phyloP scores from a whole-genome alignment of 2,329 filamentous ascomycete genomes.

The Neofusicoccum laricinum region DNA sequence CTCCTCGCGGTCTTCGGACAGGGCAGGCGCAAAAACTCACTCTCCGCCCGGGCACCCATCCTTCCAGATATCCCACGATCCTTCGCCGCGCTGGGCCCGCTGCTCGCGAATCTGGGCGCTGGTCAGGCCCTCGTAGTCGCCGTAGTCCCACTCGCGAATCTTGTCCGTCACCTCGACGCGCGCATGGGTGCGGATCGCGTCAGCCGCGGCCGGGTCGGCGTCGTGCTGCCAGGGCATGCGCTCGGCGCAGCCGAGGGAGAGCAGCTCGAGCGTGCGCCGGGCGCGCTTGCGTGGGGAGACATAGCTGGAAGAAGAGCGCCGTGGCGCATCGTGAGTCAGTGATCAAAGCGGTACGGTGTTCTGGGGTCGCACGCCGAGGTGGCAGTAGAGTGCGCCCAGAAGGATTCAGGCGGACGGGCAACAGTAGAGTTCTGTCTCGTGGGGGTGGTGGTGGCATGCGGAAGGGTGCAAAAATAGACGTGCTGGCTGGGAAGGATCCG shows the following conservation, averaged over 20 bases:
- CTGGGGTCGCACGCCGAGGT: too few relatives aligned
- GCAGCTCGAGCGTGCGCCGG: constrained; percentile 84
- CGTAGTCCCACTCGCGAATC: constrained; percentile 62
- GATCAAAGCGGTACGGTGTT: not conserved
- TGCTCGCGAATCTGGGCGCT: constrained; percentile 49
- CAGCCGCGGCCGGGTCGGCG: not conserved
- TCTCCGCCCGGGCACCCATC: constrained; percentile 83
- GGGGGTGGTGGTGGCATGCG: too few relatives aligned
- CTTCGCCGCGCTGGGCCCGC: constrained; percentile 42
- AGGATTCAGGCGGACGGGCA: too few relatives aligned
- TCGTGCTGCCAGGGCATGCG: constrained; percentile 63
- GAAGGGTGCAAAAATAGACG: not conserved
- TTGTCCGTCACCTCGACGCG: constrained; percentile 47
- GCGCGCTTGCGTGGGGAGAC: constrained; percentile 84
- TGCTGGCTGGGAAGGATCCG: not conserved
- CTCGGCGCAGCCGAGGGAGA: constrained; percentile 69
- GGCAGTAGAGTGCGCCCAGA: too few relatives aligned
- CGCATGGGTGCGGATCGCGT: constrained; percentile 36
- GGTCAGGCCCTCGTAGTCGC: constrained; percentile 59
- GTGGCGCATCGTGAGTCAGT: not conserved
- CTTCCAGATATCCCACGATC: constrained; percentile 79
- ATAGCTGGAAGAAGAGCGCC: constrained; percentile 50
- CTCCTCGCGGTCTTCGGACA: too few relatives aligned
- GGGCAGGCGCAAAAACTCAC: constrained; percentile 36
- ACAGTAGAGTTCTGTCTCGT: too few relatives aligned